phyloP scores from a whole-genome alignment of 1,284 basidiomycete species.

The Marasmius oreades region DNA sequence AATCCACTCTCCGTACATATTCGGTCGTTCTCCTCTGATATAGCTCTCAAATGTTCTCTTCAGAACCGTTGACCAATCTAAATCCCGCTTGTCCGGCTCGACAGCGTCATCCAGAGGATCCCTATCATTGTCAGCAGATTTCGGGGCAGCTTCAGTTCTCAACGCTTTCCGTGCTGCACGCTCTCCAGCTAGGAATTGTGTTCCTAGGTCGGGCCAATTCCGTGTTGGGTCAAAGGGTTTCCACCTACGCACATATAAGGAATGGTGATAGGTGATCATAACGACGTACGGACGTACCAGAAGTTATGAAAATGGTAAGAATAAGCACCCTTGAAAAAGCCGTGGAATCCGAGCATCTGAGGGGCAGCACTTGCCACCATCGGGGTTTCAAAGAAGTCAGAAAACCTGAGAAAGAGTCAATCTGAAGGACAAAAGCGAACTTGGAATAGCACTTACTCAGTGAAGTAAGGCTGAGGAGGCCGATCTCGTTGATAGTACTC shows the following conservation, averaged over 20 bases:
- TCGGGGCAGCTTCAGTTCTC: slow-evolving; percentile 16
- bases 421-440: background rate
- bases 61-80: slow-evolving; percentile 70
- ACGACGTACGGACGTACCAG: slow-evolving; percentile 40
- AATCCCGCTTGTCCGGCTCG: slow-evolving; percentile 50
- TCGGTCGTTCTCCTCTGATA: slow-evolving; percentile 68
- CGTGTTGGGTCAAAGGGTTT: slow-evolving; percentile 70
- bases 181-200: slow-evolving; percentile 60
- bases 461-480: slow-evolving; percentile 77
- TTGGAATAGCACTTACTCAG: slow-evolving; percentile 43
- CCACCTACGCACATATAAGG: slow-evolving; percentile 47
- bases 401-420: slow-evolving; percentile 41
- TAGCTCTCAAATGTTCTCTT: slow-evolving; percentile 79
- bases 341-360: slow-evolving; percentile 68
- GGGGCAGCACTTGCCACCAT: slow-evolving; percentile 60
- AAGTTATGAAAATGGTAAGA: slow-evolving; percentile 85
- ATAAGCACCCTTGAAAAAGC: slow-evolving; percentile 80
- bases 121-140: slow-evolving; percentile 9
- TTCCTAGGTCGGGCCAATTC: slow-evolving; percentile 74
- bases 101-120: slow-evolving; percentile 22
- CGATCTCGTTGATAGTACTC: slow-evolving; percentile 75
- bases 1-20: slow-evolving; percentile 75
- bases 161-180: slow-evolving; percentile 38
- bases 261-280: background rate
- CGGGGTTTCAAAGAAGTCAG: slow-evolving; percentile 72